Evolutionary conservation across 352 stramenopile genomes (phyloP), one percentile per base, ranked within the genome.

Genomic region (Blastocystis sp.): DNA sequence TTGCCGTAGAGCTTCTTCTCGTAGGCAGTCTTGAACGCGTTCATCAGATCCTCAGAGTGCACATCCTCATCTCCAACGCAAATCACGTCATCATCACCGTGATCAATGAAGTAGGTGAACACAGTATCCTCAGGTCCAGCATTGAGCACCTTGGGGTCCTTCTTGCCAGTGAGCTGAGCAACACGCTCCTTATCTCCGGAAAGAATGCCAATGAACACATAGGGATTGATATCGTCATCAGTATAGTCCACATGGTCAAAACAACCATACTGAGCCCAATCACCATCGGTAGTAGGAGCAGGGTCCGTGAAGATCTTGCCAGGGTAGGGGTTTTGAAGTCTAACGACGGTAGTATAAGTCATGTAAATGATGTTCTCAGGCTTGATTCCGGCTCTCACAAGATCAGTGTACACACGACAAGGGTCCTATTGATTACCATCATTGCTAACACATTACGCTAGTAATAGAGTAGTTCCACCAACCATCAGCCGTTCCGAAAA

Each of bases 391-490:
- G 28, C 28, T 34, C 28, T 34, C 28, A 34, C 28, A 34, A 34
- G 28, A 34, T 34, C 28, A 34, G 28, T 34, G 28, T 34, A 34
- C 28, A 34, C 28, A 34, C 62, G 62, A 42, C 62, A 69, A 21
- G 62, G 62, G 7, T 69, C 28, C 28, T 34, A 34, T 34, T 34
- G 0, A 0, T 34, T 34, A 34, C 28, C 28, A 34, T 61, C 9
- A 61, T 21, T 21, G 52, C 21, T 66, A 28, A 38, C 6, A 14
- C 10, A 14, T 0, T 28, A 66, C 60, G n/a, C 38, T 59, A 76
- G 65, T 76, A n/a, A 76, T 76, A 42, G 65, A 76, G 24, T 76
- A 76, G 2, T 76, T 76, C 14, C 65, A 24, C 65, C 65, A 76
- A 76, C 65, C 65, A 76, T 76, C 65, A 76, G 65, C 65, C 21